Base-by-base conservation (phyloP, 805 yeast species). In the Wickerhamiella brachini region DNA sequence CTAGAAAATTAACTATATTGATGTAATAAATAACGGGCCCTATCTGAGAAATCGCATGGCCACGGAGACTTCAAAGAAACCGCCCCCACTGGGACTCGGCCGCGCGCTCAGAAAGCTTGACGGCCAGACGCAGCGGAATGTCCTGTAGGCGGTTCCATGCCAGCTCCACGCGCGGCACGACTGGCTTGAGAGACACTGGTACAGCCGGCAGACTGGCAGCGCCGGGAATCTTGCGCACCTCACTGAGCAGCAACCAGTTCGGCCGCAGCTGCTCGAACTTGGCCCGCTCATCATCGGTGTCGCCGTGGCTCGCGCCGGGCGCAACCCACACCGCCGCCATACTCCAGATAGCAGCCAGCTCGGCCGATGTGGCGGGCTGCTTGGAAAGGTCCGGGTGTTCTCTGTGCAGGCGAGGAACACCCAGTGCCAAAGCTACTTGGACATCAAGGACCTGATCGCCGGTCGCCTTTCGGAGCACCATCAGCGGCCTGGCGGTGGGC, bases 371-470 rank as follows among this genome's bases (percentile, higher is more conserved):
- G n/a, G 61, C 59, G 13, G 53, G 56, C 21, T 50, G 53, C 38
- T 58, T 60, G 17, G 56, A 46, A 45, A 65, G 51, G 2, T 56
- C 56, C 3, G 69, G 69, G 47, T 57, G 51, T 26, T 55, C 43
- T 6, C 51, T 51, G 47, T 65, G 62, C 17, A 66, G 44, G 46
- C 54, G 56, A 13, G 64, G 59, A 12, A 54, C 34, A 1, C 69
- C 69, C 8, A 59, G 53, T 1, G 56, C 48, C 15, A 66, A 53
- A 1, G 60, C 59, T 7, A 64, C 57, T 53, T 66, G 70, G 17
- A 66, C 46, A 45, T 66, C 70, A 5, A 65, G 50, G 37, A 58
- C 59, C 44, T 54, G 57, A 8, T 48, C 51, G 43, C 5, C 23
- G 17, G 42, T 50, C 31, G 56, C 58, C 46, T 45, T 53, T 56